phyloP scores from a whole-genome alignment of 179 eudicot genomes.

The Pouteria campechiana region DNA sequence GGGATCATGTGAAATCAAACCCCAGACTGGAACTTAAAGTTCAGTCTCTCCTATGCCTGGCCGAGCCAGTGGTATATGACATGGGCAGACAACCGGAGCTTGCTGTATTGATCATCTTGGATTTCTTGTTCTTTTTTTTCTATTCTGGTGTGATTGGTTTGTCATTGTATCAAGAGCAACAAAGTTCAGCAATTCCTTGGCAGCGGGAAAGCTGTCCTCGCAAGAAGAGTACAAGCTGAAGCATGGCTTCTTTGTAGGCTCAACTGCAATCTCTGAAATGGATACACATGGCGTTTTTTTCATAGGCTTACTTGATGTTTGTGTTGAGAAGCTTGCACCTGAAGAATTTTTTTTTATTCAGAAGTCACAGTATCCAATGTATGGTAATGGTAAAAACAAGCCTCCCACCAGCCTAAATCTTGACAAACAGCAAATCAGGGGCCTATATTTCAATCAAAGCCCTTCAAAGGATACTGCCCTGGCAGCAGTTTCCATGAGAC shows the following conservation, averaged over 20 bases:
- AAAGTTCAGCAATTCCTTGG: too few species aligned
- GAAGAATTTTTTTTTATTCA: conserved; percentile 73
- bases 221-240: too few species aligned
- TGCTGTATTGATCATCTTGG: too few species aligned
- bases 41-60: conserved; percentile 2
- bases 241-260: too few species aligned
- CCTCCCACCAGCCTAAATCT: conserved; percentile 88
- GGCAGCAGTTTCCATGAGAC: conserved; percentile 92
- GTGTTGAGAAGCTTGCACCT: conserved; percentile 75
- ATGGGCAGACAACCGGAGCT: background rate
- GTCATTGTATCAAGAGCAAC: too few species aligned
- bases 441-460: conserved; percentile 89
- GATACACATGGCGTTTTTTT: too few species aligned
- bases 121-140: too few species aligned
- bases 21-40: conserved; percentile 2
- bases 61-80: conserved; percentile 1
- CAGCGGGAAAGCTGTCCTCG: too few species aligned
- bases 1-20: conserved; percentile 8
- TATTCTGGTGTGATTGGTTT: too few species aligned
- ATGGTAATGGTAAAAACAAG: conserved; percentile 77
- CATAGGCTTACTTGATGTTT: background rate
- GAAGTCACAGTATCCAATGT: conserved; percentile 68
- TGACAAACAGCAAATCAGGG: conserved; percentile 81
- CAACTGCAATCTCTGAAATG: too few species aligned
- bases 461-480: conserved; percentile 88